Evolutionary conservation across 805 yeast genomes (phyloP).

Genomic region (Yamadazyma akitaensis): DNA sequence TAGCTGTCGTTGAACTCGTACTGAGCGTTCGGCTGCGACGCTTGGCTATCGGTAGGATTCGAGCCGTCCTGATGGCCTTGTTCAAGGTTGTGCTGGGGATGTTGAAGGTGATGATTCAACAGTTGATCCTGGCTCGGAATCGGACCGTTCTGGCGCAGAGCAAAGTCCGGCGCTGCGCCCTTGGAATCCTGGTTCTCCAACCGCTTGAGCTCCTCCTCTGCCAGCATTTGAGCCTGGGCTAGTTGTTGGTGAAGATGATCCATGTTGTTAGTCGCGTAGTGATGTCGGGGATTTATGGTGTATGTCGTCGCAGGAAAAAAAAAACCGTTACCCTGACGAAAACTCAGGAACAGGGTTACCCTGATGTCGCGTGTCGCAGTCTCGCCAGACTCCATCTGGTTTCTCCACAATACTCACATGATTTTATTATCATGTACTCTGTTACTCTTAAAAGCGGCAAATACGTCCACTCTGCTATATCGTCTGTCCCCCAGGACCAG

Average conservation of each 20-base stretch:
- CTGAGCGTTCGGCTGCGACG: not conserved
- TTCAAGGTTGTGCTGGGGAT: not conserved
- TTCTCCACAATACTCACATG: too few relatives aligned
- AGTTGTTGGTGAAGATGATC: slow-evolving; percentile 14
- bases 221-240: slow-evolving; percentile 13
- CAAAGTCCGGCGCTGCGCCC: not conserved
- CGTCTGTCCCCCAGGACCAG: slow-evolving; percentile 6
- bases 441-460: slow-evolving; percentile 10
- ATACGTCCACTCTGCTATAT: slow-evolving; percentile 8
- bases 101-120: not conserved
- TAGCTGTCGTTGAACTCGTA: slow-evolving; percentile 24
- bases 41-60: too few relatives aligned
- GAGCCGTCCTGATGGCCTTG: not conserved
- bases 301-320: not conserved
- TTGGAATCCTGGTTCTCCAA: too few relatives aligned
- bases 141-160: not conserved
- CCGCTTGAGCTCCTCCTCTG: slow-evolving; percentile 8
- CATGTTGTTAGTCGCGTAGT: slow-evolving; percentile 4
- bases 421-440: not conserved
- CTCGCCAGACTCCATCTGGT: not conserved
- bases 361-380: not conserved
- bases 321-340: too few relatives aligned
- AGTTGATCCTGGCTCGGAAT: not conserved
- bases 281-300: not conserved
- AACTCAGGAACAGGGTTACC: not conserved